Evolutionary conservation across 2,329 filamentous ascomycete genomes (phyloP), one percentile per base, ranked within the genome.

Genomic region (Erysiphe pulchra): DNA sequence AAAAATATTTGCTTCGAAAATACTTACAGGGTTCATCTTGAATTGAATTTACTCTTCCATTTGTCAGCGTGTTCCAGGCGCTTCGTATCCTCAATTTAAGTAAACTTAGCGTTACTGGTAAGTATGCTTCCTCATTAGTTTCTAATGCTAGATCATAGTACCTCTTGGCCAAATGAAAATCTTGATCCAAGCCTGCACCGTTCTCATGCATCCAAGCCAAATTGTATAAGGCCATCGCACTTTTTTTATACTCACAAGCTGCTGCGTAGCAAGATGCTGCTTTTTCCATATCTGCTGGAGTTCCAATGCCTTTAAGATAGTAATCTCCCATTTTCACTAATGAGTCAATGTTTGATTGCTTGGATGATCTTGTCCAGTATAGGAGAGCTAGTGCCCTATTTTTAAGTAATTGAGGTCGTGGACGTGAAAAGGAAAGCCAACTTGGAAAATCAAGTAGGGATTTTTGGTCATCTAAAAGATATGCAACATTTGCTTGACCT

Each of bases 181-280:
- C 90, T 59, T 98, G 90, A 46, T 81, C 79, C 17, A 95, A 72
- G 1, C 86, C 84, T 44, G 95, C 69, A 8, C 90, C 90, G 56
- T 95, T 94, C 62, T 98, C 90, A 57, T 98, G 85, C 87, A 98
- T 95, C 90, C 90, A 98, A 5, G 90, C 92, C 13, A 98, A 67
- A 55, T 98, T 95, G 73, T 85, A 98, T 47, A 94, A 74, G 13
- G 92, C 90, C 62, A 98, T 92, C 2, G 87, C 90, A 54, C 84
- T 92, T 57, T 85, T 80, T 53, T 87, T 77, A 48, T 81, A 85
- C 57, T 98, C 90, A 0, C 86, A 86, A 1, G 90, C 90, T 4
- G 83, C 81, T 45, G 81, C 79, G 56, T 98, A 98, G 64, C 90
- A 98, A 40, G 80, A 77, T 0, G 86, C 85, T 6, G 92, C 92